Evolutionary conservation across 2,329 filamentous ascomycete genomes (phyloP).

Genomic region (Exophiala viscosa): DNA sequence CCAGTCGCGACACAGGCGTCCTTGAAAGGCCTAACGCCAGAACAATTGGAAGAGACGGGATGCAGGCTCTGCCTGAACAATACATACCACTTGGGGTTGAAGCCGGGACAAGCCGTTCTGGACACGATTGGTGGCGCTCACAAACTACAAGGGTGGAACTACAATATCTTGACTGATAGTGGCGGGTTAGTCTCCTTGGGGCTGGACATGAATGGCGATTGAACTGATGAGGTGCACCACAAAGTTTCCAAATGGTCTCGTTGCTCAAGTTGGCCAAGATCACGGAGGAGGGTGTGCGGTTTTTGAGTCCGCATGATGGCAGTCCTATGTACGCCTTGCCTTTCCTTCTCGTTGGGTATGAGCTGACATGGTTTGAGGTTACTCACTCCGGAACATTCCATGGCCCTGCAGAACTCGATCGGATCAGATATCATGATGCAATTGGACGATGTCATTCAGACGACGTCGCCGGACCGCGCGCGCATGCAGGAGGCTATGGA

Average conservation of each 20-base stretch:
- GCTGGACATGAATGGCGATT: constrained; percentile 4
- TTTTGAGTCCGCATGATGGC: constrained; percentile 93
- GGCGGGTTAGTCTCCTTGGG: constrained; percentile 41
- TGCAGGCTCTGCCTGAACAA: constrained; percentile 95
- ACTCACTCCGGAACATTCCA: constrained; percentile 94
- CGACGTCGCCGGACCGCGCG: constrained; percentile 81
- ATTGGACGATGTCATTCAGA: constrained; percentile 94
- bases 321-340: constrained; percentile 66
- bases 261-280: constrained; percentile 87
- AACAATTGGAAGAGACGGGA: constrained; percentile 83
- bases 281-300: constrained; percentile 92
- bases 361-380: constrained; percentile 49
- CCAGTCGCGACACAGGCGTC: constrained; percentile 96
- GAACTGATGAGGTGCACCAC: constrained; percentile 28
- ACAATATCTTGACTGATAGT: constrained; percentile 82
- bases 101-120: constrained; percentile 85
- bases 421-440: constrained; percentile 99
- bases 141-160: constrained; percentile 88
- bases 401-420: constrained; percentile 92
- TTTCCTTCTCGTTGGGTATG: not conserved
- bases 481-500: constrained; percentile 95
- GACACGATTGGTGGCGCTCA: constrained; percentile 89
- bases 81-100: constrained; percentile 93
- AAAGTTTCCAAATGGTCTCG: constrained; percentile 97
- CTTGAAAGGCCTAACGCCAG: constrained; percentile 87